Evolutionary conservation across 768 basidiomycete species (phyloP), one percentile per base, ranked within the genome.

Genomic region (Tylopilus intermedius): DNA sequence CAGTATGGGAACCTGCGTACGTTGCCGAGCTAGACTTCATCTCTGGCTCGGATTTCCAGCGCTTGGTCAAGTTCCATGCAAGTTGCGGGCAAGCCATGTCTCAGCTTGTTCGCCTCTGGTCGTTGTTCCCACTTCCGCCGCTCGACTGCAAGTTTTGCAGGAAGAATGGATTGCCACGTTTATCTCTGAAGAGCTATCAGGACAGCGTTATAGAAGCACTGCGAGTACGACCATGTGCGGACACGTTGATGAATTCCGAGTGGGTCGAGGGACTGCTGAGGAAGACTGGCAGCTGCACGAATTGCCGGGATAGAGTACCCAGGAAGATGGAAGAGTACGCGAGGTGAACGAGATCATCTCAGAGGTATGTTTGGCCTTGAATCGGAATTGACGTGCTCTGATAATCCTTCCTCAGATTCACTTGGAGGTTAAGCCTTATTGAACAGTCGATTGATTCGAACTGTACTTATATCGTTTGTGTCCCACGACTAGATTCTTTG

Each of bases 11-110:
- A 45, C 63, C 67, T 24, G 59, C 57, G 2, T 66, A 69, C 30
- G 66, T 68, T 7, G 48, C 65, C 35, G 74, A 74, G 52, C 62
- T 76, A 21, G 68, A 65, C 45, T 63, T 67, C 45, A 71, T 76
- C 29, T 66, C 71, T 44, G 74, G 69, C 18, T 67, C 64, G 22
- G 69, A 68, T 22, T 65, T 71, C 51, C 68, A 74, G 50, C 66
- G 67, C 33, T 57, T 73, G 51, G 64, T 70, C 58, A 69, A 69
- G 58, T 70, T 69, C 58, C 69, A 70, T 27, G 58, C 70, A 27
- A 57, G 53, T 37, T 70, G 69, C 40, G 66, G 71, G 8, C 68
- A 70, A 45, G 69, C 69, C 46, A 67, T 69, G 65, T 57, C 63
- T 26, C 69, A 69, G 39, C 65, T 69, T 35, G 53, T 57, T 32